Conservation (phyloP, 2,329 filamentous ascomycete genomes). For the Epichloe baconii region DNA sequence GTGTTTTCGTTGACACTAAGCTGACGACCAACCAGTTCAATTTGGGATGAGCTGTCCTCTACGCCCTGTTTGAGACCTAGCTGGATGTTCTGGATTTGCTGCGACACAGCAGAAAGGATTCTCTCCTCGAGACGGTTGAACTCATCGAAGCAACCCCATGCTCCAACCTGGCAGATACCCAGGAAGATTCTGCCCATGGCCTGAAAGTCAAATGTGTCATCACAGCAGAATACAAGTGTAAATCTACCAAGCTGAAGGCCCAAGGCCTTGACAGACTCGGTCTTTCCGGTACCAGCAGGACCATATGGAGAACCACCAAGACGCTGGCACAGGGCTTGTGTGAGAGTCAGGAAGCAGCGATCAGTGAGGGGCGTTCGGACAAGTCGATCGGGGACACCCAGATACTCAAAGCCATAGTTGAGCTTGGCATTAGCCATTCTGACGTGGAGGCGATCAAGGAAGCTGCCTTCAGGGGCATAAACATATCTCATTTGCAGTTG, state of each 20-base stretch:
- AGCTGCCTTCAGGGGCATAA: constrained; percentile 71
- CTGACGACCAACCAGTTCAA: constrained; percentile 86
- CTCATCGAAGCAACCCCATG: constrained; percentile 99
- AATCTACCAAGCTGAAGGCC: constrained; percentile 94
- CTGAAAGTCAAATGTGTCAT: constrained; percentile 99
- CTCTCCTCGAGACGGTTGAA: constrained; percentile 98
- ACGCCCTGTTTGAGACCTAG: constrained; percentile 78
- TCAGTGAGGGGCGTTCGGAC: constrained; percentile 95
- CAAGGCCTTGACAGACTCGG: constrained; percentile 95
- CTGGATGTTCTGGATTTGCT: constrained; percentile 99
- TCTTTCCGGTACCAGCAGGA: constrained; percentile 95
- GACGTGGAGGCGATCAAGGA: constrained; percentile 69
- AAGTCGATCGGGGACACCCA: constrained; percentile 90
- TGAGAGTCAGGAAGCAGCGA: constrained; percentile 94
- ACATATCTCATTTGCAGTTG: constrained; percentile 94
- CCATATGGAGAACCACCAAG: constrained; percentile 95
- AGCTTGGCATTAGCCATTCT: constrained; percentile 95
- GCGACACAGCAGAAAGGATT: constrained; percentile 93
- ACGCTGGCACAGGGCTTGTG: constrained; percentile 86
- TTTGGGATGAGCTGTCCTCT: constrained; percentile 73
- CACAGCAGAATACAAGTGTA: constrained; percentile 97
- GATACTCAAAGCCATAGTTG: constrained; percentile 94
- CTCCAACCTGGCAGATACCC: constrained; percentile 96
- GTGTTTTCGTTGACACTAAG: constrained; percentile 84
- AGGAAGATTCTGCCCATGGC: constrained; percentile 99